A percentile compares a stretch with the other conserved stretches of the same genome.
Evolutionary conservation across 1,139 yeast genomes (phyloP).

Genomic region (Zygosaccharomyces sapae): DNA sequence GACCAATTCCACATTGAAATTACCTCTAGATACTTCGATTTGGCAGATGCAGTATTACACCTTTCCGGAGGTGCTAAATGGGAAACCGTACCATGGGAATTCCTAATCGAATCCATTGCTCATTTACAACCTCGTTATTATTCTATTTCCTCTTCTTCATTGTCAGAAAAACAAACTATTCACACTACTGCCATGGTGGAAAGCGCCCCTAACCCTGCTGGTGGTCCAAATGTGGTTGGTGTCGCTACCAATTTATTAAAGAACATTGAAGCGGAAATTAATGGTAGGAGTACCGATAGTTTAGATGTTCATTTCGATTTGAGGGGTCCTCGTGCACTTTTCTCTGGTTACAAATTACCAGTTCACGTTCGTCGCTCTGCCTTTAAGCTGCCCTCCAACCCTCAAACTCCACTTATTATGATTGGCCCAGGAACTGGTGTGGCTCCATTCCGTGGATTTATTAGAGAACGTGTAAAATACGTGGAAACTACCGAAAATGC

Average conservation of each 20-base stretch:
- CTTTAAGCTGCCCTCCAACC: conserved; percentile 85
- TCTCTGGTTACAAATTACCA: conserved; percentile 60
- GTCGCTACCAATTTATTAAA: conserved; percentile 87
- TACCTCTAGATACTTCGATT: conserved; percentile 56
- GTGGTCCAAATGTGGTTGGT: conserved; percentile 45
- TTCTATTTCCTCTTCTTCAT: conserved; percentile 89
- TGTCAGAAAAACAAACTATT: conserved; percentile 67
- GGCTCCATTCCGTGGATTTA: conserved; percentile 93
- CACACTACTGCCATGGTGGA: conserved; percentile 94
- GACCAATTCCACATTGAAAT: conserved; percentile 61
- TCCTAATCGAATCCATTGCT: conserved; percentile 74
- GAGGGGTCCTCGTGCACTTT: conserved; percentile 74
- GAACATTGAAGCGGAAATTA: conserved; percentile 61
- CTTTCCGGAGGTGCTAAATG: conserved; percentile 67
- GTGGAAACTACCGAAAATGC: conserved; percentile 41
- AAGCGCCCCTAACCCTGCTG: conserved; percentile 42
- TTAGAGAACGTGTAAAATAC: conserved; percentile 71
- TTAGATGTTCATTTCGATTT: conserved; percentile 61
- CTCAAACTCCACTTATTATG: conserved; percentile 79
- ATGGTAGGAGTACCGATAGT: conserved; percentile 39
- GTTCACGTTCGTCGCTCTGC: conserved; percentile 93
- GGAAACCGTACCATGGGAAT: conserved; percentile 76
- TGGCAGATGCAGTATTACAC: conserved; percentile 67
- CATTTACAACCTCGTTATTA: conserved; percentile 92
- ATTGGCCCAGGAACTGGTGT: conserved; percentile 99